Base-by-base conservation (phyloP, 2,329 filamentous ascomycete species). In the Phyllosticta paracitricarpa region DNA sequence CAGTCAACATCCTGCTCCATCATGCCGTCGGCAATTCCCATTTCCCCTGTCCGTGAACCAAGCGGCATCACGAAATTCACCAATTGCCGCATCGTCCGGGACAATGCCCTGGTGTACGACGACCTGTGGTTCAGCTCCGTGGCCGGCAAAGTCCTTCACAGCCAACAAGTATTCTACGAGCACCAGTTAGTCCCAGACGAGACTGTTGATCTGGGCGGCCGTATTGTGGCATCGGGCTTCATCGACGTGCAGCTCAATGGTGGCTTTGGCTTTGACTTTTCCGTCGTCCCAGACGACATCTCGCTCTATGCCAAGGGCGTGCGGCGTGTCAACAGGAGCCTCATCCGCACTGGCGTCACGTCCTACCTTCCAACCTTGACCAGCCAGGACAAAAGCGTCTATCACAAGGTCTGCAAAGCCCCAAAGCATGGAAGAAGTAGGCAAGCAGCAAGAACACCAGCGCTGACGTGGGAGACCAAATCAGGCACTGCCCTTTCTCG, bases 181-280 rank as follows among this genome's bases (percentile, higher is more conserved):
- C 81, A 89, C 58, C 80, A 85, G 54, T 77, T 82, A 59, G 78
- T 86, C 2, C 89, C 92, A 1, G 89, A 93, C 70, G 76, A 85
- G 66, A 86, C 87, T 59, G 80, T 96, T 67, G 85, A 97, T 69
- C 84, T 97, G 1, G 84, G 85, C 58, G 90, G 91, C 62, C 89
- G 89, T 68, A 93, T 96, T 66, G 73, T 97, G 22, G 85, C 89
- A 0, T 91, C 92, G 0, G 92, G 92, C 26, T 82, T 97, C 70
- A 94, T 97, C 67, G 92, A 97, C 66, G 88, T 88, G 58, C 92
- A 97, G 74, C 85, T 97, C 67, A 97, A 97, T 69, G 92, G 92
- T 56, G 91, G 89, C 9, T 93, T 91, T 69, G 91, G 91, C 61
- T 95, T 96, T 79, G 93, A 96, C 77, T 96, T 95, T 73, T 94